Percentiles rank a stretch among this genome's conserved stretches.
phyloP scores from a whole-genome alignment of 1,284 basidiomycete genomes.

The Vanrija sp. region DNA sequence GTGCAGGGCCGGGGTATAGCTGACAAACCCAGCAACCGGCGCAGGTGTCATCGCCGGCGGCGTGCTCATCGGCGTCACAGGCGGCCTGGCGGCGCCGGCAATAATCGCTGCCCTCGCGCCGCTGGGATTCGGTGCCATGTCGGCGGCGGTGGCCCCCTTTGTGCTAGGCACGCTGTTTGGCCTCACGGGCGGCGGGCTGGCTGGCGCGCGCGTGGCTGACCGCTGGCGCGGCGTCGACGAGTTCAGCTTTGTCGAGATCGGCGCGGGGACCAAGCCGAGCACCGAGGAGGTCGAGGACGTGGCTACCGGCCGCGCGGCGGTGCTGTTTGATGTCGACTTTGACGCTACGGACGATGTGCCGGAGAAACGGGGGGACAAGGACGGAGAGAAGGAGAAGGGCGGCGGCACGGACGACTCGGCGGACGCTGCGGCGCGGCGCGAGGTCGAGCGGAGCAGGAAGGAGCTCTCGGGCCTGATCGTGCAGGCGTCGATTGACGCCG shows the following conservation, averaged over 20 bases:
- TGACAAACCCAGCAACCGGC: slow-evolving; percentile 46
- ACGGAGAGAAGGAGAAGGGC: slow-evolving; percentile 2
- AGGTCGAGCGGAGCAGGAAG: slow-evolving; percentile 4
- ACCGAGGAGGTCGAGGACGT: slow-evolving; percentile 43
- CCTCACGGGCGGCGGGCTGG: slow-evolving; percentile 53
- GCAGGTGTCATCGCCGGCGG: slow-evolving; percentile 51
- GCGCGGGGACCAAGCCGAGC: slow-evolving; percentile 37
- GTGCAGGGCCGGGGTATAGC: neutral
- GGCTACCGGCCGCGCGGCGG: slow-evolving; percentile 16
- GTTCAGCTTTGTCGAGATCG: slow-evolving; percentile 53
- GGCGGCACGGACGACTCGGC: neutral
- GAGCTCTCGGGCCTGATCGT: slow-evolving; percentile 8
- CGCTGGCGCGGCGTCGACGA: slow-evolving; percentile 54
- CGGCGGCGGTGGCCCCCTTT: slow-evolving; percentile 50
- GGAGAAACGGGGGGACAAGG: slow-evolving; percentile 11
- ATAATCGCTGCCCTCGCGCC: slow-evolving; percentile 53
- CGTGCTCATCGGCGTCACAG: slow-evolving; percentile 54
- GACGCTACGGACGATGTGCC: slow-evolving; percentile 10
- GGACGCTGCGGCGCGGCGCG: slow-evolving; percentile 5
- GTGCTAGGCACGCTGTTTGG: slow-evolving; percentile 55
- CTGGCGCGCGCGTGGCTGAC: slow-evolving; percentile 52
- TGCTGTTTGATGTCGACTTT: slow-evolving; percentile 5
- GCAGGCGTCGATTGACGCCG: slow-evolving; percentile 6
- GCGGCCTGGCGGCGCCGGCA: slow-evolving; percentile 55
- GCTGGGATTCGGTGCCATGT: slow-evolving; percentile 47